Conservation (phyloP, 345 rosid genomes). For the Gossypioides kirkii region DNA sequence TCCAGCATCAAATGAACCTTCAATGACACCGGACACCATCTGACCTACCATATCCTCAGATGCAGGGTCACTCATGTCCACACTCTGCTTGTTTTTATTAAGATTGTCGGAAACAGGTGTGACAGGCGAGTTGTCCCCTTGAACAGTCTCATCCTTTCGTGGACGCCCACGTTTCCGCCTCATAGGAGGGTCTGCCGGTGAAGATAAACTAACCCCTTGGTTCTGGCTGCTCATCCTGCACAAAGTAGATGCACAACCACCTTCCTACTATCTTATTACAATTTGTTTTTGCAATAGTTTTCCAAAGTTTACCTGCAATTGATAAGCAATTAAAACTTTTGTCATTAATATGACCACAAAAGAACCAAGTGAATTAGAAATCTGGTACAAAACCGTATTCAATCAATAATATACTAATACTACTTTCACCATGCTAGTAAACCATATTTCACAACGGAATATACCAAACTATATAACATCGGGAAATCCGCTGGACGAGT, state of each 20-base stretch:
- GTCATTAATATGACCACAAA: not conserved
- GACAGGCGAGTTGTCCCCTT: conserved; percentile 14
- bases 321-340: not conserved
- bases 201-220: conserved; percentile 12
- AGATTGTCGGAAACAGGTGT: conserved; percentile 22
- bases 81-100: conserved; percentile 25
- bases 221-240: conserved; percentile 18
- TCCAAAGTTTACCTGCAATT: not conserved
- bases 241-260: not conserved
- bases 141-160: conserved; percentile 11
- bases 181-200: conserved; percentile 4
- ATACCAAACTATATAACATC: not conserved
- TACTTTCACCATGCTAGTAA: not conserved
- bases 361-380: not conserved
- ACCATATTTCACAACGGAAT: not conserved
- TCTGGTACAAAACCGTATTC: not conserved
- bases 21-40: conserved; percentile 53
- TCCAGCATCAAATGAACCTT: conserved; percentile 61
- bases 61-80: conserved; percentile 17
- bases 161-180: conserved; percentile 21
- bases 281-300: not conserved
- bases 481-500: not conserved
- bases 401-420: not conserved
- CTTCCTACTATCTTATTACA: not conserved
- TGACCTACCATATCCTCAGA: conserved; percentile 43